Conservation (phyloP, 179 eudicot genomes). For the Corrigiola litoralis region DNA sequence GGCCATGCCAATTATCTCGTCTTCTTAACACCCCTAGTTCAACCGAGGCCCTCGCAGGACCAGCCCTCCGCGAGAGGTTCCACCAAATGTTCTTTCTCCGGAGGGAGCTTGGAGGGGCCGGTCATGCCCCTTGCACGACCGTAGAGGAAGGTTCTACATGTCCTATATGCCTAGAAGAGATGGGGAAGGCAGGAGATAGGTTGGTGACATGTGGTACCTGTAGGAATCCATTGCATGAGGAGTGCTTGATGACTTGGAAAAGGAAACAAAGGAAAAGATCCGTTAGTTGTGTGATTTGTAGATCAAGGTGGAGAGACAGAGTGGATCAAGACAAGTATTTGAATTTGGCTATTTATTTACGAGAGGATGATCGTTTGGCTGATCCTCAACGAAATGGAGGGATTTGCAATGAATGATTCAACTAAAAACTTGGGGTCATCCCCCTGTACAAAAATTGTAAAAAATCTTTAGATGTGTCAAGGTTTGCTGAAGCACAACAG, state of each 20-base stretch:
- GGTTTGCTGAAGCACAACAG: not conserved
- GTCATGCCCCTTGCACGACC: not conserved
- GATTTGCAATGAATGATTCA: not conserved
- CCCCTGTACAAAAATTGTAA: not conserved
- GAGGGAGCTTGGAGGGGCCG: conserved; percentile 15
- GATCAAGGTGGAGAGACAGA: conserved; percentile 66
- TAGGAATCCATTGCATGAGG: conserved; percentile 65
- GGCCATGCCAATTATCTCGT: conserved; percentile 56
- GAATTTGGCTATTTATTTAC: conserved; percentile 66
- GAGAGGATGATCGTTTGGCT: conserved; percentile 37
- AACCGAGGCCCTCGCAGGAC: conserved; percentile 41
- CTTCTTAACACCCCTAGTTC: conserved; percentile 44
- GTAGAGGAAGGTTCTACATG: conserved; percentile 51
- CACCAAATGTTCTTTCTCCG: conserved; percentile 40
- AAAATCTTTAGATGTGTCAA: not conserved
- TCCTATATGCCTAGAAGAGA: conserved; percentile 85
- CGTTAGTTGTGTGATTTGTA: conserved; percentile 72
- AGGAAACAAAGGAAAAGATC: conserved; percentile 57
- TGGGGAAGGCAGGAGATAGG: conserved; percentile 41
- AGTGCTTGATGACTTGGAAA: conserved; percentile 77
- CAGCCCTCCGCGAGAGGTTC: conserved; percentile 47
- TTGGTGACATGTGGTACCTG: conserved; percentile 71
- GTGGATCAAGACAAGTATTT: conserved; percentile 50
- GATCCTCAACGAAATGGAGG: not conserved
- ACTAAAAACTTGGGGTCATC: not conserved